Base-by-base conservation (phyloP, 1,139 yeast species). In the Kluyveromyces sp. region DNA sequence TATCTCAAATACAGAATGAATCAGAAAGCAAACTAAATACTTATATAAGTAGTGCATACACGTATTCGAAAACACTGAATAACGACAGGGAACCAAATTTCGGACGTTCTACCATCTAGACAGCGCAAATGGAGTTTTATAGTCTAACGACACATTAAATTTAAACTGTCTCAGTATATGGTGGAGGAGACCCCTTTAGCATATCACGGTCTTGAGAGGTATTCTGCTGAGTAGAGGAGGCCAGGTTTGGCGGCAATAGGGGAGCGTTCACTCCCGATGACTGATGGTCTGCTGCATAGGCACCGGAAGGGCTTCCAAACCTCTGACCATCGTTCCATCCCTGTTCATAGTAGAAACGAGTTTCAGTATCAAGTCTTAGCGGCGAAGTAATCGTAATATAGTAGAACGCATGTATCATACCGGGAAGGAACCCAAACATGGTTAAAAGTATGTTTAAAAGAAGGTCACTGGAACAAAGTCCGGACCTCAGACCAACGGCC, bases 371-470 rank as follows among this genome's bases (percentile, higher is more conserved):
- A 20, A 53, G 49, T 35, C 58, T 48, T 13, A 54, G 30, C 3
- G 63, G 63, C 41, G 63, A 60, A 1, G 63, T 56, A 13, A 53
- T 46, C 3, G 57, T 51, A n/a, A 61, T 53, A 41, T 53, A 77
- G 57, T 80, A 81, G 63, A 80, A 74, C 43, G 78, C 71, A 58
- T 82, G 88, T 39, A 82, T 57, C 46, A 81, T 68, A n/a, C 96
- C 96, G 0, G 96, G 96, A 44, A 88, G 60, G 63, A 75, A 82
- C 2, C 96, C 96, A 43, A 89, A 69, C 45, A 82, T 54, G 59
- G 94, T 83, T 41, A 89, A 71, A 20, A 86, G 74, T 40, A 87
- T 70, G 64, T 88, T 89, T 56, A 89, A 78, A 64, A 81, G 71
- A 51, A 83, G 49, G 43, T 61, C 66, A 17, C 55, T 47, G 3